Conservation (phyloP, 1,284 basidiomycete species). For the Filobasidium uniguttulatum region DNA sequence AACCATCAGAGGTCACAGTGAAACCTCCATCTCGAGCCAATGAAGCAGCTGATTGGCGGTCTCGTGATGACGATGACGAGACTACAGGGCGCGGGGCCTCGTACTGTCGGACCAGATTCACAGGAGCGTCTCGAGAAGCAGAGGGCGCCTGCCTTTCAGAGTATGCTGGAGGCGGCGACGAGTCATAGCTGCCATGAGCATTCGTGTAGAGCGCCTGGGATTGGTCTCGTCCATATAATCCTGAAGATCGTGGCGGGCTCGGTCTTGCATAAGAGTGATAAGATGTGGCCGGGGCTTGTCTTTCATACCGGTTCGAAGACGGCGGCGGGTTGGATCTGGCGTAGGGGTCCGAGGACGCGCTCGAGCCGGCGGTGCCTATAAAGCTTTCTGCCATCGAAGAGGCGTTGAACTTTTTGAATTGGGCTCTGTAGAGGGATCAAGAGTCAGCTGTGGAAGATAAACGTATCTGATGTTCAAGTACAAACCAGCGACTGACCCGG, state of each 20-base stretch:
- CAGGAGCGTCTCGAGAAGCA: neutral
- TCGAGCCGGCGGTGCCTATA: constrained; percentile 12
- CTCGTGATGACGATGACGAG: neutral
- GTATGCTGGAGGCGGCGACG: neutral
- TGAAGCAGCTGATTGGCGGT: constrained; percentile 14
- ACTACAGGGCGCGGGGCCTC: neutral
- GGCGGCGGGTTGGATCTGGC: neutral
- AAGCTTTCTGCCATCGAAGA: constrained; percentile 23
- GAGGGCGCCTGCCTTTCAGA: neutral
- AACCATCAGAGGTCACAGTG: constrained; percentile 7
- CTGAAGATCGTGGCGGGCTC: neutral
- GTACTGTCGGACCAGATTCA: neutral
- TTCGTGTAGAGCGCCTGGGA: constrained; percentile 13
- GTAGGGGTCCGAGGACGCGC: constrained; percentile 1
- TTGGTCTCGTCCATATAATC: constrained; percentile 14
- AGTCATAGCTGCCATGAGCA: neutral
- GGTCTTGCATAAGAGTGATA: no score
- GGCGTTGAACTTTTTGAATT: constrained; percentile 31
- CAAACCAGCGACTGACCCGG: constrained; percentile 19
- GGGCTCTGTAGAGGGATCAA: constrained; percentile 19
- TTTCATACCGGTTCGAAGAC: constrained; percentile 6
- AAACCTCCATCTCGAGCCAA: constrained; percentile 4
- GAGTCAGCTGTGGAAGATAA: neutral
- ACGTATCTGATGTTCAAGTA: neutral
- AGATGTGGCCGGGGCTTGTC: constrained; percentile 13